These are phyloP conservation scores for Ophiostoma angusticollis DNA, from an alignment of 2,329 filamentous ascomycete genomes.

Conservation along the genomic window DNA sequence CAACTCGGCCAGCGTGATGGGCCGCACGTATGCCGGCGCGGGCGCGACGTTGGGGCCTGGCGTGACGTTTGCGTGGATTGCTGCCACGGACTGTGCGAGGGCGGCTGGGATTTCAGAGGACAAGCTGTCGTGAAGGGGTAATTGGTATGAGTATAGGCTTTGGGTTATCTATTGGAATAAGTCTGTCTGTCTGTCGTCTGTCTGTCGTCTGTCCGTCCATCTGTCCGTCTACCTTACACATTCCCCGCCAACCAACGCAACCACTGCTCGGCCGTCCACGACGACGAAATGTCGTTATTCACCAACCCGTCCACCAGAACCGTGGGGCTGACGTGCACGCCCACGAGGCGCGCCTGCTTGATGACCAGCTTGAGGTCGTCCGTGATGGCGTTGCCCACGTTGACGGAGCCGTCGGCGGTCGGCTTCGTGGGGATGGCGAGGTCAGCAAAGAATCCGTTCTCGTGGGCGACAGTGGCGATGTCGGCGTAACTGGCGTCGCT, in stretches of 20 bases:
- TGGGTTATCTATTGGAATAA: no score
- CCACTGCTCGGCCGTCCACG: conserved; percentile 74
- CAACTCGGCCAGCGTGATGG: conserved; percentile 23
- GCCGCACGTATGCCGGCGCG: conserved; percentile 21
- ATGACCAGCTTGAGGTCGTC: conserved; percentile 73
- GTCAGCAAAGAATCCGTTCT: no score
- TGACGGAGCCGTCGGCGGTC: conserved; percentile 53
- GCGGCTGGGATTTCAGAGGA: neutral
- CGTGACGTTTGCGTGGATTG: conserved; percentile 24
- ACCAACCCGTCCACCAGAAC: conserved; percentile 80
- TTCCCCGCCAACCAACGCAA: conserved; percentile 61
- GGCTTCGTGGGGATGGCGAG: conserved; percentile 58
- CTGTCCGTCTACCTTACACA: conserved; percentile 21
- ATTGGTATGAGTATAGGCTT: no score
- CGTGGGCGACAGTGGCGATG: no score
- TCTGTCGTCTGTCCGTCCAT: neutral
- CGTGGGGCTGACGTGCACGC: conserved; percentile 84
- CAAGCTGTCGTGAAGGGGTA: neutral
- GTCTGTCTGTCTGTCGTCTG: neutral
- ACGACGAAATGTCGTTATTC: conserved; percentile 63
- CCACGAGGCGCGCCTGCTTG: conserved; percentile 65
- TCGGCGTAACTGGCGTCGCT: conserved; percentile 54
- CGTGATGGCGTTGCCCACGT: conserved; percentile 70
- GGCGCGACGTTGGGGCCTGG: conserved; percentile 24
- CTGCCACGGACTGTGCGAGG: conserved; percentile 9